Evolutionary conservation across 139 green algal species (phyloP), one percentile per base, ranked within the genome.

Genomic region (Haematococcus lacustris): DNA sequence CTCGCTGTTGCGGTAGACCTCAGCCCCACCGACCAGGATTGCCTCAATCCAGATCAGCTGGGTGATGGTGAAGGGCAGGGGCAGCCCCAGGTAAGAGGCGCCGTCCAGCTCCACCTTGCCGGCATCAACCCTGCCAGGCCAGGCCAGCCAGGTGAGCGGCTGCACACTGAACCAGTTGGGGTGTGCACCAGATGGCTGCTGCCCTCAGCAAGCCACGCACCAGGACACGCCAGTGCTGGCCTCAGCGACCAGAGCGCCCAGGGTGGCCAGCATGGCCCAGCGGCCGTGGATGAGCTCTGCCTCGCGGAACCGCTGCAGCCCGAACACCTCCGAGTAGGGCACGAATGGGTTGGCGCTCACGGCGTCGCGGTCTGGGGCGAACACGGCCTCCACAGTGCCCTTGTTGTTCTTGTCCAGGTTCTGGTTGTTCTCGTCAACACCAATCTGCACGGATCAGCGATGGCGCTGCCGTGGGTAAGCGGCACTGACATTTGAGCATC

Each of bases 231-330:
- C 91, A 21, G 92, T 95, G 66, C 82, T 76, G 51, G 74, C 79
- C 85, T 98, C 93, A 38, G 80, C 88, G 2, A 92, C 80, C 9
- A 97, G 71, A 51, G 78, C 82, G 61, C 93, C 93, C 76, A 97
- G 82, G 68, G 76, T 81, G 38, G 87, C 94, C 34, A 98, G 89
- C 94, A 98, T 98, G 38, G 91, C 91, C 94, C 94, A 98, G 70
- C 94, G 86, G 51, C 93, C 93, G 80, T 98, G 91, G 75, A 97
- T 94, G 9, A 98, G 71, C 91, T 98, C 94, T 80, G 76, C 87
- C 89, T 97, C 92, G 43, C 92, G 87, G 95, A 99, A 99, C 37
- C 95, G 84, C 73, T 90, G 78, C 68, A 98, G 85, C 73, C 88
- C 90, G 80, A 97, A 97, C 33, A 96, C 92, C 87, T 96, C 90